These are phyloP conservation scores for Phalaenopsis equestris DNA, from an alignment of 106 monocot species.

Conservation along the genomic window DNA sequence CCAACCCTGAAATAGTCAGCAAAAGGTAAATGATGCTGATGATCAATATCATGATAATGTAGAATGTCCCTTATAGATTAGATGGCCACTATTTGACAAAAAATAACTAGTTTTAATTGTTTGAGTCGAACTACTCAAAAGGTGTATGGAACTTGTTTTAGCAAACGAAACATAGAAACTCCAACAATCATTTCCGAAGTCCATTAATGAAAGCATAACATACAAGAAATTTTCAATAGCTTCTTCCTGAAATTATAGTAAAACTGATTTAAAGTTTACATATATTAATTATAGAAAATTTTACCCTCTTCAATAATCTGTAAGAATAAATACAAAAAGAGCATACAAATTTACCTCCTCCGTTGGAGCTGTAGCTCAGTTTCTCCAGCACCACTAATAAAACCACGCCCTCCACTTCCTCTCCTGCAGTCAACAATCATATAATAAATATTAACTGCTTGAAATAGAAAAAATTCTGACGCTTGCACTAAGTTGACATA, in stretches of 20 bases:
- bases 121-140: neutral
- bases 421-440: conserved; percentile 36
- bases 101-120: neutral
- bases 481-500: neutral
- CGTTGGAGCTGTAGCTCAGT: conserved; percentile 97
- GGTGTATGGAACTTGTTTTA: neutral
- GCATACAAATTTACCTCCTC: conserved; percentile 39
- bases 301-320: neutral
- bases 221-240: neutral
- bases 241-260: neutral
- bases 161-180: neutral
- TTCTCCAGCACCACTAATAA: conserved; percentile 98
- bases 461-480: neutral
- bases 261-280: neutral
- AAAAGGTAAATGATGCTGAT: neutral
- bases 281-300: neutral
- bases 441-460: neutral
- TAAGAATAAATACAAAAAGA: neutral
- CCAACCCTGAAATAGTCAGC: neutral
- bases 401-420: conserved; percentile 93
- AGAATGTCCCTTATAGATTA: neutral
- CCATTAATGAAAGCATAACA: neutral
- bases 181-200: neutral
- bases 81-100: neutral
- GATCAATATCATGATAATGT: neutral